Percentiles rank a stretch among this genome's conserved stretches.
Conservation (phyloP, 2,329 filamentous ascomycete genomes). For the Gnomoniopsis smithogilvyi region DNA sequence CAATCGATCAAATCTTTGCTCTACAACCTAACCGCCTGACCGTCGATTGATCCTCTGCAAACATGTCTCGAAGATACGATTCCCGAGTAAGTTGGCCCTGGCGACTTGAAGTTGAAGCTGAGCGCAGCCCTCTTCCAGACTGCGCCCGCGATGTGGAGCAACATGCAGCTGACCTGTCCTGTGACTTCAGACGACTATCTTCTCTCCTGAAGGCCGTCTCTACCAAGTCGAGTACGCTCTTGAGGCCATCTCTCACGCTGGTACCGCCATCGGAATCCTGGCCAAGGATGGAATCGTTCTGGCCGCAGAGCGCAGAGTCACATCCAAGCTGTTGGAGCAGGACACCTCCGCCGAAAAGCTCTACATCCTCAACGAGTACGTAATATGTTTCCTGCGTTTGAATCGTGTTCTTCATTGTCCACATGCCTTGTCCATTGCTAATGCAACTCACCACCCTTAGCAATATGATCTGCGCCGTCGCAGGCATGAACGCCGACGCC, state of each 20-base stretch:
- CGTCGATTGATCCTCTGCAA: slow-evolving; percentile 26
- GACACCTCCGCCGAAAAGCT: slow-evolving; percentile 99
- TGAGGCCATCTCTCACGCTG: slow-evolving; percentile 97
- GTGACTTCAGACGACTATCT: slow-evolving; percentile 83
- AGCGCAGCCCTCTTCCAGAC: background rate
- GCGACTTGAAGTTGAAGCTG: slow-evolving; percentile 3
- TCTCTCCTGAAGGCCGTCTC: slow-evolving; percentile 96
- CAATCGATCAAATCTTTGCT: slow-evolving; percentile 3
- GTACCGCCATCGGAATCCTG: slow-evolving; percentile 93
- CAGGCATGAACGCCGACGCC: slow-evolving; percentile 98
- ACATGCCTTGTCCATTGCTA: slow-evolving; percentile 10
- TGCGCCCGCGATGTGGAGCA: background rate
- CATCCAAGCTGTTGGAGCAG: slow-evolving; percentile 97
- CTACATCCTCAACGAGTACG: slow-evolving; percentile 97
- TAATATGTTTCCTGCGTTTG: too few relatives aligned
- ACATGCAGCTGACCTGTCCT: slow-evolving; percentile 16
- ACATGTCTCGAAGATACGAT: slow-evolving; percentile 96
- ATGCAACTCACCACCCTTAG: slow-evolving; percentile 40
- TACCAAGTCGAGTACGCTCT: slow-evolving; percentile 99
- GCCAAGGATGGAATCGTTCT: slow-evolving; percentile 98
- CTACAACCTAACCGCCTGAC: background rate
- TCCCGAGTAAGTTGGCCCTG: slow-evolving; percentile 68
- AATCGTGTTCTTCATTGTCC: background rate
- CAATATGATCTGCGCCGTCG: slow-evolving; percentile 99
- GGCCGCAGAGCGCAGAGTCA: slow-evolving; percentile 97